phyloP scores from a whole-genome alignment of 768 basidiomycete species.

The Lentinula lateritia region DNA sequence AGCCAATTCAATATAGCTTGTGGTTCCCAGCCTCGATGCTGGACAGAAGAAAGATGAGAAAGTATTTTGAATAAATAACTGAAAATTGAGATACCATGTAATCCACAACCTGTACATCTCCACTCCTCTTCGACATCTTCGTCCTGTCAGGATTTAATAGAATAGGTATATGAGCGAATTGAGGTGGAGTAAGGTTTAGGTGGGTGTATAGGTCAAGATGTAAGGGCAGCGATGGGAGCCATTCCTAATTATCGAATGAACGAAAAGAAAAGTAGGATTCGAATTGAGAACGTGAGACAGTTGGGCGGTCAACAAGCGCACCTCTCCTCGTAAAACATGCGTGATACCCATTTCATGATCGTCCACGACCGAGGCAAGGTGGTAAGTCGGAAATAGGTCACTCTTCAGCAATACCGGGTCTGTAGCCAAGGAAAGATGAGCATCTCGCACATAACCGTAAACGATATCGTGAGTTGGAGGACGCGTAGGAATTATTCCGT shows the following conservation, averaged over 20 bases:
- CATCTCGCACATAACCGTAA: slow-evolving; percentile 70
- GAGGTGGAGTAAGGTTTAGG: slow-evolving; percentile 63
- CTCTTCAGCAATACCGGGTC: slow-evolving; percentile 92
- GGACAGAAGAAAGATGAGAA: not conserved
- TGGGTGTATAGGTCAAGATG: slow-evolving; percentile 87
- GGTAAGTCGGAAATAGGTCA: slow-evolving; percentile 93
- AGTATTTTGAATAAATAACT: not conserved
- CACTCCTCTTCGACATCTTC: slow-evolving; percentile 94
- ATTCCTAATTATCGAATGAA: slow-evolving; percentile 56
- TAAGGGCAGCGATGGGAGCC: slow-evolving; percentile 89
- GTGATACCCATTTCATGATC: slow-evolving; percentile 96
- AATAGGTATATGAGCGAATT: slow-evolving; percentile 89
- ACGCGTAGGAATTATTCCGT: slow-evolving; percentile 48
- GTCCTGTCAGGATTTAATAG: slow-evolving; percentile 85
- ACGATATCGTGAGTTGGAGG: slow-evolving; percentile 59
- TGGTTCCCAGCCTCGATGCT: slow-evolving; percentile 90
- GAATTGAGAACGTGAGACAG: too few relatives aligned
- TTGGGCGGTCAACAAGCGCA: slow-evolving; percentile 18
- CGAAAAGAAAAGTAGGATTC: not conserved
- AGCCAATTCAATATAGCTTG: slow-evolving; percentile 89
- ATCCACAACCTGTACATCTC: slow-evolving; percentile 81
- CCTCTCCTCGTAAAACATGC: slow-evolving; percentile 94
- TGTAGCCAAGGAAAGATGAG: slow-evolving; percentile 73
- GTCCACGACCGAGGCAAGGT: slow-evolving; percentile 92
- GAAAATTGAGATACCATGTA: slow-evolving; percentile 56